Conservation (phyloP, 2,329 filamentous ascomycete species). For the Beauveria scarabaeidicola region DNA sequence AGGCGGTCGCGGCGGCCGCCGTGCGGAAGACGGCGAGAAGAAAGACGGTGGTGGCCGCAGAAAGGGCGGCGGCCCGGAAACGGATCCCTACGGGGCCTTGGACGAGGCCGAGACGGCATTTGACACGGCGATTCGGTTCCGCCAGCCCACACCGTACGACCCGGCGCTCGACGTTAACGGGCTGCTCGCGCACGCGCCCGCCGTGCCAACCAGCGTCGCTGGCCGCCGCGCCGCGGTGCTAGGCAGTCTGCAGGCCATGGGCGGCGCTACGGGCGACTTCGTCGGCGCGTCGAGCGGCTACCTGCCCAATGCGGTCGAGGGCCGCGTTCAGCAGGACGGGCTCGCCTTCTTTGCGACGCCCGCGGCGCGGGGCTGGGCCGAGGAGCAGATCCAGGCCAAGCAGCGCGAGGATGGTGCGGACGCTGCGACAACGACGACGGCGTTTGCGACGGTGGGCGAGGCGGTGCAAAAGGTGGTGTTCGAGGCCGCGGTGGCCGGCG, state of each 20-base stretch:
- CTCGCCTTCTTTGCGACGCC: slow-evolving; percentile 25
- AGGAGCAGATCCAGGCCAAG: slow-evolving; percentile 20
- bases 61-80: slow-evolving; percentile 8
- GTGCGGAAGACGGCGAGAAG: slow-evolving; percentile 6
- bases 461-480: slow-evolving; percentile 25
- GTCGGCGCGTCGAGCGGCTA: slow-evolving; percentile 24
- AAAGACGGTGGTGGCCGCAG: slow-evolving; percentile 12
- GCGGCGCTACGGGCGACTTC: slow-evolving; percentile 22
- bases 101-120: slow-evolving; percentile 28
- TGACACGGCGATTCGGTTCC: slow-evolving; percentile 28
- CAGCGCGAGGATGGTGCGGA: background rate
- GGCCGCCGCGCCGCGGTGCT: slow-evolving; percentile 26
- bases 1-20: slow-evolving; percentile 8
- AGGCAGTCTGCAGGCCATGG: slow-evolving; percentile 28
- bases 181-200: slow-evolving; percentile 24
- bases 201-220: slow-evolving; percentile 19
- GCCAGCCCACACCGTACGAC: slow-evolving; percentile 22
- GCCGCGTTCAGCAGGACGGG: slow-evolving; percentile 21
- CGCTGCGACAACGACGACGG: slow-evolving; percentile 13
- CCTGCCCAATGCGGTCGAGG: slow-evolving; percentile 22
- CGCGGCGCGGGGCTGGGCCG: slow-evolving; percentile 21
- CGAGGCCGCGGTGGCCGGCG: slow-evolving; percentile 26
- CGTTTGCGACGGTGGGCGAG: slow-evolving; percentile 27
- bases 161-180: slow-evolving; percentile 26
- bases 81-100: slow-evolving; percentile 20